These are phyloP conservation scores for Sclerotiophoma versabilis DNA, from an alignment of 2,329 filamentous ascomycete genomes.

Conservation along the genomic window DNA sequence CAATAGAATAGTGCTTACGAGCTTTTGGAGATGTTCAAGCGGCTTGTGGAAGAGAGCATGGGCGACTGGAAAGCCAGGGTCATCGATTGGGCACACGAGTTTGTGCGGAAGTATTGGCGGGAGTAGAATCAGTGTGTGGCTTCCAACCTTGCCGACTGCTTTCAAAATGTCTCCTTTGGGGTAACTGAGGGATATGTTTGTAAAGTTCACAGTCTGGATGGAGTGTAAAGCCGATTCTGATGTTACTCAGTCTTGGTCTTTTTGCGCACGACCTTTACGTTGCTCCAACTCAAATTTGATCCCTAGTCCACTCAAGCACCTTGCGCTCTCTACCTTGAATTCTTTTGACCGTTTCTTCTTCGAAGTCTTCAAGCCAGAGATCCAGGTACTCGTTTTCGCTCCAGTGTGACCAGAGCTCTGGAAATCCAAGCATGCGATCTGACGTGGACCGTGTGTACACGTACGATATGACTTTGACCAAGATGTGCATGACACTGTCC, in stretches of 20 bases:
- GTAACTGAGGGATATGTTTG: too few species aligned
- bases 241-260: too few species aligned
- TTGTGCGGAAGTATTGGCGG: slow-evolving; percentile 83
- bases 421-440: neutral
- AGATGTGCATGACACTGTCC: neutral
- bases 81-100: slow-evolving; percentile 92
- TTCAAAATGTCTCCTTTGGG: too few species aligned
- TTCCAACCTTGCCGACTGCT: too few species aligned
- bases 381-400: neutral
- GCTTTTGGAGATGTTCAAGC: slow-evolving; percentile 82
- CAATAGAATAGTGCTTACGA: too few species aligned
- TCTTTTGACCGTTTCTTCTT: neutral
- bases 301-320: neutral
- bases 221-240: too few species aligned
- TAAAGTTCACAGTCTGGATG: too few species aligned
- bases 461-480: neutral
- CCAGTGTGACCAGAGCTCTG: neutral
- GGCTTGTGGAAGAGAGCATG: slow-evolving; percentile 87
- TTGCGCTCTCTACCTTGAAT: neutral
- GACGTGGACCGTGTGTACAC: neutral
- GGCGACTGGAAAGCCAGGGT: slow-evolving; percentile 85
- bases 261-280: too few species aligned
- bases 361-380: neutral
- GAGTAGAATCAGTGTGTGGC: too few species aligned
- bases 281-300: too few species aligned